A percentile compares a stretch with the other conserved stretches of the same genome.
Conservation (phyloP, 1,284 basidiomycete species). For the Leccinum ponderosum region DNA sequence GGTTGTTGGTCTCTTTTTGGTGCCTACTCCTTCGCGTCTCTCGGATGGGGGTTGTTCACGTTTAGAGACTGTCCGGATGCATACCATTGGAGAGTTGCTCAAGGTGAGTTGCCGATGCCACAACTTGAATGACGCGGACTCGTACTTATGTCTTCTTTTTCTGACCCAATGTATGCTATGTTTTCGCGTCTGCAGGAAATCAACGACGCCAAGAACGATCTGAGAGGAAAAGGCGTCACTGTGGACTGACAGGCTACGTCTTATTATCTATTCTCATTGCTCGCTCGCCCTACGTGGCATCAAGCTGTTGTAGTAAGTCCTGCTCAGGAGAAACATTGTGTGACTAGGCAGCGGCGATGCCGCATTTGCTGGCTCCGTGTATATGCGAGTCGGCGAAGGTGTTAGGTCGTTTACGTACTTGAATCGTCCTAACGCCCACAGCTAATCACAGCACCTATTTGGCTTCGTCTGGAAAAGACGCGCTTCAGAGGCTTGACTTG, state of each 20-base stretch:
- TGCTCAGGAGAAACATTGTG: not conserved
- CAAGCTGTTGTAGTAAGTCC: not conserved
- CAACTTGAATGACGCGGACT: too few relatives aligned
- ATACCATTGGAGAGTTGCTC: slow-evolving; percentile 59
- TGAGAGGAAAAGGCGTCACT: slow-evolving; percentile 63
- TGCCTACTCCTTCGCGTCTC: slow-evolving; percentile 69
- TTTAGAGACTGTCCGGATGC: slow-evolving; percentile 78
- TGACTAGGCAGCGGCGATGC: too few relatives aligned
- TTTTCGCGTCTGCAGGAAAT: slow-evolving; percentile 52
- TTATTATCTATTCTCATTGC: not conserved
- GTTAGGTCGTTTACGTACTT: not conserved
- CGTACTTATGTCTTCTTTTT: too few relatives aligned
- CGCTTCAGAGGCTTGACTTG: not conserved
- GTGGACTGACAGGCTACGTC: slow-evolving; percentile 50
- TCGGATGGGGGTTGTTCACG: slow-evolving; percentile 71
- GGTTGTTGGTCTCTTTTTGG: slow-evolving; percentile 77
- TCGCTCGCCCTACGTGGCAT: not conserved
- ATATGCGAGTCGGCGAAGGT: not conserved
- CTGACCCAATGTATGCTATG: not conserved
- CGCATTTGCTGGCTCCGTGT: not conserved
- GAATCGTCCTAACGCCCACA: not conserved
- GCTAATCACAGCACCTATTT: not conserved
- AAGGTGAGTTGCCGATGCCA: slow-evolving; percentile 41
- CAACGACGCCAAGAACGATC: slow-evolving; percentile 66
- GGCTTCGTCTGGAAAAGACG: not conserved